Conservation (phyloP, 768 basidiomycete species). For the Boletus rex-veris region DNA sequence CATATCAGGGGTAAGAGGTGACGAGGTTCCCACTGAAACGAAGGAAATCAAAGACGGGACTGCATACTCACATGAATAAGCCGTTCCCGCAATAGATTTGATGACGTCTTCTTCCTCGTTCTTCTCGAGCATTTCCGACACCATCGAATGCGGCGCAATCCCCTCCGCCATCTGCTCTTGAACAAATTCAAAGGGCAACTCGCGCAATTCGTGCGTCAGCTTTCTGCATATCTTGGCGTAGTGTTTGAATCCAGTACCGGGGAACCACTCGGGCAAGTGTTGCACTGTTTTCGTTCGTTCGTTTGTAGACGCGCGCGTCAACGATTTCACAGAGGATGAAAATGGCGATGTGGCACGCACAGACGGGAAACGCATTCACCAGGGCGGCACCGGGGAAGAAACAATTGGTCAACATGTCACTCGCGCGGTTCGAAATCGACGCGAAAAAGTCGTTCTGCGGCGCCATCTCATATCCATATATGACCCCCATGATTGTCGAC, state of each 20-base stretch:
- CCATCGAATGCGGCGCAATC: slow-evolving; percentile 17
- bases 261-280: slow-evolving; percentile 39
- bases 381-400: slow-evolving; percentile 30
- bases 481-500: slow-evolving; percentile 28
- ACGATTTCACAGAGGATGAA: no score
- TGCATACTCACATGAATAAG: slow-evolving; percentile 26
- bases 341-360: slow-evolving; percentile 12
- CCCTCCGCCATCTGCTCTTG: slow-evolving; percentile 30
- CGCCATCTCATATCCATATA: slow-evolving; percentile 29
- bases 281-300: slow-evolving; percentile 21
- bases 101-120: slow-evolving; percentile 27
- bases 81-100: slow-evolving; percentile 29
- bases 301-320: neutral
- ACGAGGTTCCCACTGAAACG: neutral
- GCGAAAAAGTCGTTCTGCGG: slow-evolving; percentile 29
- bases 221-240: slow-evolving; percentile 23
- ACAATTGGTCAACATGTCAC: slow-evolving; percentile 24
- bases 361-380: slow-evolving; percentile 30
- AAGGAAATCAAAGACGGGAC: neutral
- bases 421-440: slow-evolving; percentile 27
- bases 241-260: slow-evolving; percentile 36
- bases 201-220: slow-evolving; percentile 21
- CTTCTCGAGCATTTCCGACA: slow-evolving; percentile 7
- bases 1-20: no score
- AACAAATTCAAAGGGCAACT: slow-evolving; percentile 32